Evolutionary conservation across 2,329 filamentous ascomycete genomes (phyloP).

Genomic region (Lasiodiplodia sp.): DNA sequence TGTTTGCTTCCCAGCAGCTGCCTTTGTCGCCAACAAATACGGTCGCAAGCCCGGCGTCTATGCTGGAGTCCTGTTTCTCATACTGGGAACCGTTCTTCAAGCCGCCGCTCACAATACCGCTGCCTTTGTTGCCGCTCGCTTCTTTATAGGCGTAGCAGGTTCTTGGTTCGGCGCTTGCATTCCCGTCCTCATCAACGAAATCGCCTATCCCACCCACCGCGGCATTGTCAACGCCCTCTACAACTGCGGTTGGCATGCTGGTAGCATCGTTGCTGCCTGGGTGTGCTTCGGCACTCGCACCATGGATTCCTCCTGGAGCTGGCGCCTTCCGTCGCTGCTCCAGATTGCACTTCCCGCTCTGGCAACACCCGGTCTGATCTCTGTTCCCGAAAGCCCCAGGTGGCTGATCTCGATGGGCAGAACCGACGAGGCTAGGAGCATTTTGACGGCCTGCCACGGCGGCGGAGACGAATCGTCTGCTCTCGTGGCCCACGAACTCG

Average conservation of each 20-base stretch:
- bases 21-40: constrained; percentile 38
- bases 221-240: constrained; percentile 45
- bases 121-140: constrained; percentile 67
- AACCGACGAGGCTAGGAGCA: constrained; percentile 56
- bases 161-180: constrained; percentile 67
- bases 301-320: constrained; percentile 51
- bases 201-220: constrained; percentile 53
- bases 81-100: constrained; percentile 9
- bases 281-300: constrained; percentile 53
- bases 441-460: constrained; percentile 62
- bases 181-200: constrained; percentile 53
- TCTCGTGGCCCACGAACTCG: constrained; percentile 57
- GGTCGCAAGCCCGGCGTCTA: constrained; percentile 35
- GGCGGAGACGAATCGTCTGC: constrained; percentile 54
- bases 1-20: constrained; percentile 36
- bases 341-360: constrained; percentile 58
- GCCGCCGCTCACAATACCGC: neutral
- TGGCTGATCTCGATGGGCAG: constrained; percentile 57
- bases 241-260: constrained; percentile 48
- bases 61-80: constrained; percentile 16
- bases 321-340: constrained; percentile 45
- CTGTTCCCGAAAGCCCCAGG: constrained; percentile 64
- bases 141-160: constrained; percentile 71
- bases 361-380: constrained; percentile 51
- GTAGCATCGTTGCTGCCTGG: constrained; percentile 55